Evolutionary conservation across 805 yeast species (phyloP).

Genomic region (Vanderwaltozyma yarrowii): DNA sequence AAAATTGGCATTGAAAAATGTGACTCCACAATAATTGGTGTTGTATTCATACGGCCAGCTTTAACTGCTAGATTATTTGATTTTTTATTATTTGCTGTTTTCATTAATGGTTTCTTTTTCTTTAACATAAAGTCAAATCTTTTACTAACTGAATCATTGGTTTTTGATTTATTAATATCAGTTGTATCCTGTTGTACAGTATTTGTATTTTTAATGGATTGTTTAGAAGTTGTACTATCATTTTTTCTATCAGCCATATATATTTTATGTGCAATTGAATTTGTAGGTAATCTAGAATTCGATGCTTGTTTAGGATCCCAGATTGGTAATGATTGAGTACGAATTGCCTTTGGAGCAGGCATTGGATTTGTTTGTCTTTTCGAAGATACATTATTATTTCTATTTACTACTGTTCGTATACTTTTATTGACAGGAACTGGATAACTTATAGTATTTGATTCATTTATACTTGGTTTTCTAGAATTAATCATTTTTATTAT

Average conservation of each 20-base stretch:
- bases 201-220: slow-evolving; percentile 2
- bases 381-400: slow-evolving; percentile 24
- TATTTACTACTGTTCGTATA: slow-evolving; percentile 4
- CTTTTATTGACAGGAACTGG: slow-evolving; percentile 1
- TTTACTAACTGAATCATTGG: slow-evolving; percentile 26
- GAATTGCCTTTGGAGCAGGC: slow-evolving; percentile 38
- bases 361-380: slow-evolving; percentile 32
- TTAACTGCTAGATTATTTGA: slow-evolving; percentile 4
- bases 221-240: slow-evolving; percentile 6
- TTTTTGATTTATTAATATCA: slow-evolving; percentile 15
- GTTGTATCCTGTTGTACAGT: slow-evolving; percentile 8
- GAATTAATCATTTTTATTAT: slow-evolving; percentile 8
- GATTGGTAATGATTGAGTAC: slow-evolving; percentile 37
- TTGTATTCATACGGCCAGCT: slow-evolving; percentile 14
- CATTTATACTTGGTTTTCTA: neutral
- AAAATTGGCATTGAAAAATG: neutral
- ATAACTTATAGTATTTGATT: neutral
- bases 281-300: slow-evolving; percentile 12
- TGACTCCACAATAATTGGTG: slow-evolving; percentile 8
- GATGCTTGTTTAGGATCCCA: slow-evolving; percentile 22
- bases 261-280: slow-evolving; percentile 28
- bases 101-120: slow-evolving; percentile 11
- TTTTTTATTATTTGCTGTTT: neutral
- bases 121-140: slow-evolving; percentile 27
- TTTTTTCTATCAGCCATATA: slow-evolving; percentile 25